Evolutionary conservation across 306 rosid genomes (phyloP), one percentile per base, ranked within the genome.

Genomic region (Adenanthera pavonina): DNA sequence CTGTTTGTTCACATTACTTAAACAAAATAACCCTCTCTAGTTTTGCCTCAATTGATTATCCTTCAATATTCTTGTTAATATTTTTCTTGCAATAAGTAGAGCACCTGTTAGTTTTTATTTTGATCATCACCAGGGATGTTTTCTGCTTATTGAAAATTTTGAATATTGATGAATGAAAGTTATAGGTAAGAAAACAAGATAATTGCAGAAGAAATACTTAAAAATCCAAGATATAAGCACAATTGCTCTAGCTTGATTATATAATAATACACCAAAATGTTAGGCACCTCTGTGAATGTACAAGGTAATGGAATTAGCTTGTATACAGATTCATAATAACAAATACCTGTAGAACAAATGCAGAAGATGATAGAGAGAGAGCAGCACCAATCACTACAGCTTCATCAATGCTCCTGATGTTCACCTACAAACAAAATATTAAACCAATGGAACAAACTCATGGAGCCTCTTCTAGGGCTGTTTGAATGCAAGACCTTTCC

Each of bases 301-400:
- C 71, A 70, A 83, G 48, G 62, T 52, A 11, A 41, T 20, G 77
- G 75, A 72, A 67, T 6, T 17, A 66, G 72, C 61, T 66, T 54
- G 34, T 16, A 41, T 66, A 74, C 30, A n/a, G 46, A 54, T 57
- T 73, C 80, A 70, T 33, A 57, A 16, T 34, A 60, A 73, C 78
- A 82, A 84, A 65, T 95, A 93, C 99, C 98, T 95, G 98, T 11
- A 95, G 89, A 82, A 95, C 99, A 93, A 95, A 95, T 75, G 99
- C 99, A 78, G 99, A 95, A 75, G 99, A 95, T 33, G 98, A 95
- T 46, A 95, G 80, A 84, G 99, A 95, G 73, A 95, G 98, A 80
- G 99, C 98, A 79, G 99, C 97, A 73, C 99, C 99, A 82, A 95
- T 95, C 78, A 95, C 99, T 44, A 93, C 87, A 56, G 99, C 99